These are phyloP conservation scores for Macrophomina tecta DNA, from an alignment of 2,329 filamentous ascomycete genomes.

Conservation along the genomic window DNA sequence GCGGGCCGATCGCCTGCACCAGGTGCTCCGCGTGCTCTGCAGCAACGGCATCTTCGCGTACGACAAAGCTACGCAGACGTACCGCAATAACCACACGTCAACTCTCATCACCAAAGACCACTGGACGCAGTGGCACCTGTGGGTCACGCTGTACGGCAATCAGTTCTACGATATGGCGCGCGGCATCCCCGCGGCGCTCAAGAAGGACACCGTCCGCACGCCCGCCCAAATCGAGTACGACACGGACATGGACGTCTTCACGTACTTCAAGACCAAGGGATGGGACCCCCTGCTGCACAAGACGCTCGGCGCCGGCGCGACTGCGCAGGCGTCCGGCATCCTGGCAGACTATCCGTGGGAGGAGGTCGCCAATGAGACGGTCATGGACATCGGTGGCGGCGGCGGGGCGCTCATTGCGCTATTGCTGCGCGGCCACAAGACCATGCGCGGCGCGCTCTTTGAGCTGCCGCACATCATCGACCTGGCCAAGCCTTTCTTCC, in stretches of 20 bases:
- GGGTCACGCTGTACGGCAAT: constrained; percentile 53
- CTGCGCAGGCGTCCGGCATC: constrained; percentile 48
- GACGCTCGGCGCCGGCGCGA: constrained; percentile 47
- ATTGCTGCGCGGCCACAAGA: constrained; percentile 40
- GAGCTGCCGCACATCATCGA: constrained; percentile 47
- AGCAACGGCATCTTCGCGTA: constrained; percentile 48
- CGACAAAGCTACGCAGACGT: constrained; percentile 36
- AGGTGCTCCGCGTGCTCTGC: constrained; percentile 41
- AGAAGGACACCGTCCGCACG: constrained; percentile 33
- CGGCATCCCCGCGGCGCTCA: constrained; percentile 45
- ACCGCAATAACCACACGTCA: constrained; percentile 46
- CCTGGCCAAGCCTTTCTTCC: constrained; percentile 36
- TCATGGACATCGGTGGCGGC: constrained; percentile 52
- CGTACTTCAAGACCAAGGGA: constrained; percentile 40
- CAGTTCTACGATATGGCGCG: constrained; percentile 53
- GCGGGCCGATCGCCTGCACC: constrained; percentile 39
- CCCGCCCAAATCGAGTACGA: constrained; percentile 50
- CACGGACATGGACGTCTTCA: constrained; percentile 51
- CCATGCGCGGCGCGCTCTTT: constrained; percentile 44
- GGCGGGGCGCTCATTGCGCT: constrained; percentile 46
- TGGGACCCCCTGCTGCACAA: constrained; percentile 39
- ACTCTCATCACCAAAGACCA: constrained; percentile 44
- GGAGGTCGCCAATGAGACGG: constrained; percentile 40
- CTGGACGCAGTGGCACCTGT: constrained; percentile 54
- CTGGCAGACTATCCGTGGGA: constrained; percentile 55